These are phyloP conservation scores for Digitaria exilis DNA, from an alignment of 202 grass and related monocot genomes.

Conservation along the genomic window DNA sequence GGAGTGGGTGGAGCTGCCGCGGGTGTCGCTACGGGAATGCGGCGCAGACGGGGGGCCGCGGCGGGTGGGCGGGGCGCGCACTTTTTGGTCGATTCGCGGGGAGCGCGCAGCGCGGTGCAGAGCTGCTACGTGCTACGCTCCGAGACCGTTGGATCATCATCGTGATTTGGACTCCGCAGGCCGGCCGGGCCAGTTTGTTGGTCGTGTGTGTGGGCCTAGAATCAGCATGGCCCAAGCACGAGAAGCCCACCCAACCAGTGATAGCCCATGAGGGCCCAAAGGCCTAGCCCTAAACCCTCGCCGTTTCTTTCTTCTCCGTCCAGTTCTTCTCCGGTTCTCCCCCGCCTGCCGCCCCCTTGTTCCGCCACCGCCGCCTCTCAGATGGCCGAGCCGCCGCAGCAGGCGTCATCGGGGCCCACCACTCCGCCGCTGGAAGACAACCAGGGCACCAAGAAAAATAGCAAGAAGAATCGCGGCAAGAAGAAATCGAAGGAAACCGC, in stretches of 20 bases:
- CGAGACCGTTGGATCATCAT: not conserved
- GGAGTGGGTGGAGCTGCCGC: not conserved
- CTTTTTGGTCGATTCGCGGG: constrained; percentile 20
- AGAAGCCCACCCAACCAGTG: not conserved
- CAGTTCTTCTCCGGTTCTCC: not conserved
- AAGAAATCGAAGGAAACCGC: constrained; percentile 32
- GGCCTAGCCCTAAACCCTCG: constrained; percentile 18
- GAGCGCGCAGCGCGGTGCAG: not conserved
- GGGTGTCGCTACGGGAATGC: constrained; percentile 3
- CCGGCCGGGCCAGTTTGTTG: not conserved
- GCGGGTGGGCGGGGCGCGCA: not conserved
- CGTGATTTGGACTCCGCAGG: not conserved
- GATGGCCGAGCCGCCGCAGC: constrained; percentile 48
- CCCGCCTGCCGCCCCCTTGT: not conserved
- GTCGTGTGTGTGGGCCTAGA: not conserved
- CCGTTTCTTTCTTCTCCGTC: not conserved
- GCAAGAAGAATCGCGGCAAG: constrained; percentile 29
- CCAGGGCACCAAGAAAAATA: constrained; percentile 10
- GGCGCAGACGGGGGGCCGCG: not conserved
- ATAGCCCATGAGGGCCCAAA: not conserved
- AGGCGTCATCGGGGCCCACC: constrained; percentile 7
- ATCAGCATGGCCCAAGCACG: not conserved
- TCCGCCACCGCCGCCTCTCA: not conserved
- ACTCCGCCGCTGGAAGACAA: constrained; percentile 28
- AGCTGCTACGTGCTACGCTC: not conserved